These are phyloP conservation scores for Fusarium torulosum DNA, from an alignment of 2,329 filamentous ascomycete species.

Conservation along the genomic window DNA sequence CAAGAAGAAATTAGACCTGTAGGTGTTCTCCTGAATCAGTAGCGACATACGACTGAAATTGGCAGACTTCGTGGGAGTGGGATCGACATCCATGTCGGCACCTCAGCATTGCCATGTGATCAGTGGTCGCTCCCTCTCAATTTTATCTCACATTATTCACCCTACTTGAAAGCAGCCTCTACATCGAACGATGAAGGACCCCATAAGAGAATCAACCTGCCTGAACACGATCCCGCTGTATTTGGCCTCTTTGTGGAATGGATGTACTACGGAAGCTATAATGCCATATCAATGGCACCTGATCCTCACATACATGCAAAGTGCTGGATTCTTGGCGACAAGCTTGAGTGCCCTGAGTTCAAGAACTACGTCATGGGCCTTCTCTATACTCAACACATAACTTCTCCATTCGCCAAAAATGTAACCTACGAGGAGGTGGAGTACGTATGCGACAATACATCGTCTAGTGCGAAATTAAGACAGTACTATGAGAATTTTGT, in stretches of 20 bases:
- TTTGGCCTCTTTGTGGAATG: conserved; percentile 1
- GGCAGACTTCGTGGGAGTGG: not conserved
- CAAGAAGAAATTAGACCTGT: not conserved
- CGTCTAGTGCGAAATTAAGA: not conserved
- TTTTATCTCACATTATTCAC: not conserved
- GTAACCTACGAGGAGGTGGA: not conserved
- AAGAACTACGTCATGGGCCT: not conserved
- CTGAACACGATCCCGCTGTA: not conserved
- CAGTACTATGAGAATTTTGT: not conserved
- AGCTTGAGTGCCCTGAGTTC: not conserved
- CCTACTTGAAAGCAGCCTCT: not conserved
- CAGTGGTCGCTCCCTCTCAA: not conserved
- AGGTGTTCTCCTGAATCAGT: not conserved
- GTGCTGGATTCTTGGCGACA: not conserved
- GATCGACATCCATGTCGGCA: not conserved
- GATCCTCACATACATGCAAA: not conserved
- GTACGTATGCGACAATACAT: not conserved
- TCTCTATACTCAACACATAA: not conserved
- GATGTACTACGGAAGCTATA: not conserved
- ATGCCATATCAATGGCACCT: rapidly evolving
- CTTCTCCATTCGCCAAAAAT: not conserved
- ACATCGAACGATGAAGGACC: rapidly evolving
- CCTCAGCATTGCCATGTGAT: not conserved
- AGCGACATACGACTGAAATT: not conserved
- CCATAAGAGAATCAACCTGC: not conserved